phyloP scores from a whole-genome alignment of 805 yeast species.

The Schwanniomyces yamadae region DNA sequence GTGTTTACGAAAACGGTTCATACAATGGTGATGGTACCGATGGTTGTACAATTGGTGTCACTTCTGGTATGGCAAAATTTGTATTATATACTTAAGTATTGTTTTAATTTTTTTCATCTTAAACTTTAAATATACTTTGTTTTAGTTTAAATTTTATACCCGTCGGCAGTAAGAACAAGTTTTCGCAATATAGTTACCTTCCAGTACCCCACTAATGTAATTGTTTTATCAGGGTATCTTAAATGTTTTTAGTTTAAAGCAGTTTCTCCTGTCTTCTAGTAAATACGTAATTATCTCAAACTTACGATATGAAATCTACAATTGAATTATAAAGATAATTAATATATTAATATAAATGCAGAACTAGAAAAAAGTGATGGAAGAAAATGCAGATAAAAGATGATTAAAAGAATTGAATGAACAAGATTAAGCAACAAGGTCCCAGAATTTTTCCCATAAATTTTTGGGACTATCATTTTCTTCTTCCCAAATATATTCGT shows the following conservation, averaged over 20 bases:
- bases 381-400: constrained; percentile 2
- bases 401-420: background rate
- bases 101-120: background rate
- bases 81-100: constrained; percentile 42
- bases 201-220: too few relatives aligned
- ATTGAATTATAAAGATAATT: background rate
- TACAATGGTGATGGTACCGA: constrained; percentile 66
- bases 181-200: too few relatives aligned
- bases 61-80: constrained; percentile 59
- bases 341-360: constrained; percentile 1
- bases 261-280: too few relatives aligned
- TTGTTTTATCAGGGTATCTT: too few relatives aligned
- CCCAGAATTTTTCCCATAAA: constrained; percentile 58
- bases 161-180: too few relatives aligned
- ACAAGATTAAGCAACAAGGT: constrained; percentile 4
- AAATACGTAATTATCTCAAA: background rate
- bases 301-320: background rate
- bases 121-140: background rate
- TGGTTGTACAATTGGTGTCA: constrained; percentile 77
- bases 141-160: too few relatives aligned
- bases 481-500: constrained; percentile 55
- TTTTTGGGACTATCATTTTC: constrained; percentile 52
- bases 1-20: constrained; percentile 75
- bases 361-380: background rate
- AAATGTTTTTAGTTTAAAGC: constrained; percentile 1